Base-by-base conservation (phyloP, 116 monocot species). In the Phalaenopsis hybrid region DNA sequence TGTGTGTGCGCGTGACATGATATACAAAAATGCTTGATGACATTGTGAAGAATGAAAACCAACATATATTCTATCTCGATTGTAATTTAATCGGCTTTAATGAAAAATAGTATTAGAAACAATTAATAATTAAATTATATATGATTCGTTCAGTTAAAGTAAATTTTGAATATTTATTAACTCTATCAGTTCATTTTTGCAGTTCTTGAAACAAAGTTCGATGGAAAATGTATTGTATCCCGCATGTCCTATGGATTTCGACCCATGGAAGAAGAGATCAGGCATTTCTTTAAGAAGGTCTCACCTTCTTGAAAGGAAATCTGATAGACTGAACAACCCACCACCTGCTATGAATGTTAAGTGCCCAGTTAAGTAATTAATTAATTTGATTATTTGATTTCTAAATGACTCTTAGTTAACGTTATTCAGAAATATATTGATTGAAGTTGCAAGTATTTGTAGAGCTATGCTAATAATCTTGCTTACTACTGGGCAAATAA, bases 391-490 rank as follows among this genome's bases (percentile, higher is more conserved):
- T 48, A 28, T 77, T 8, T 50, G 37, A 77, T 48, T 49, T 48
- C n/a, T 25, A 77, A 77, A n/a, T 44, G 43, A 18, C 21, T 21
- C 15, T 21, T 63, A 10, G 12, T n/a, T n/a, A 45, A 48, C 50
- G 28, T 77, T 77, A 28, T 48, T 77, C 15, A 49, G 9, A 23
- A 48, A 23, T 46, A 59, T 15, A 2, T 23, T 63, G n/a, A 63
- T 63, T 9, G 7, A 63, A 21, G 23, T 23, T 63, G 63, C 25
- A 23, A 48, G 48, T 77, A n/a, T 44, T 75, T 77, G 77, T 18
- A 77, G 77, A 77, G n/a, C n/a, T 77, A 77, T 77, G 77, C 77
- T 77, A 5, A 77, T 77, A 49, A 77, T 21, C 77, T 77, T n/a
- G 23, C 12, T 10, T 77, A 77, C 50, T 77, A 48, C 50, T 77